Evolutionary conservation across 2,329 filamentous ascomycete genomes (phyloP), one percentile per base, ranked within the genome.

Genomic region (Alternaria sp.): DNA sequence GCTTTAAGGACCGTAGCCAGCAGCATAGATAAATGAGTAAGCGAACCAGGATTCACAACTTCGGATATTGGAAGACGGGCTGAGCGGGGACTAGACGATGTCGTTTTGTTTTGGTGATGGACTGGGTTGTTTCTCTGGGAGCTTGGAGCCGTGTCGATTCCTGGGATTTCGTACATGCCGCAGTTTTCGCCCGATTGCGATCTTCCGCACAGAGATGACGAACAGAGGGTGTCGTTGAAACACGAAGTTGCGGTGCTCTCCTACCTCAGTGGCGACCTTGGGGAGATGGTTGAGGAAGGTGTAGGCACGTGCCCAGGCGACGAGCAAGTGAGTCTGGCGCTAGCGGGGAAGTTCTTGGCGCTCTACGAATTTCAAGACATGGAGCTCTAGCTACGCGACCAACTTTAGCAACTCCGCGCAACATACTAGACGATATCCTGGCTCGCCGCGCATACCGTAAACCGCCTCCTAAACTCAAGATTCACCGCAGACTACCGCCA

Each of bases 401-500:
- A 55, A 58, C 62, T 30, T 51, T 57, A 11, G 54, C 36, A 51
- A 49, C 44, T 32, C 58, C 47, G 26, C 62, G 36, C 46, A 56
- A 56, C 6, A 32, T 4, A 44, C 13, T 32, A 23, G 19, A 46
- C 47, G 17, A 54, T 47, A 62, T 9, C 21, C 28, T 9, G 3
- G 23, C 47, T 3, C 30, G 13, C 19, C 25, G 17, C n/a, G 36
- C 12, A 44, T 40, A 28, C 17, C 15, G 23, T 13, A 21, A 12
- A 44, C 19, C 21, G 10, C 43, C 4, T 19, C 8, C 4, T 17
- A 5, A 13, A n/a, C 12, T 7, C 6, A 11, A 45, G 19, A 17
- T 9, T 19, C 23, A 30, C n/a, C 15, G 55, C 21, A 10, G 21
- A 25, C 57, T 32, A 64, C 57, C 64, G 73, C 75, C 79, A 84